Base-by-base conservation (phyloP, 331 rosid species). In the Arachis monticola region DNA sequence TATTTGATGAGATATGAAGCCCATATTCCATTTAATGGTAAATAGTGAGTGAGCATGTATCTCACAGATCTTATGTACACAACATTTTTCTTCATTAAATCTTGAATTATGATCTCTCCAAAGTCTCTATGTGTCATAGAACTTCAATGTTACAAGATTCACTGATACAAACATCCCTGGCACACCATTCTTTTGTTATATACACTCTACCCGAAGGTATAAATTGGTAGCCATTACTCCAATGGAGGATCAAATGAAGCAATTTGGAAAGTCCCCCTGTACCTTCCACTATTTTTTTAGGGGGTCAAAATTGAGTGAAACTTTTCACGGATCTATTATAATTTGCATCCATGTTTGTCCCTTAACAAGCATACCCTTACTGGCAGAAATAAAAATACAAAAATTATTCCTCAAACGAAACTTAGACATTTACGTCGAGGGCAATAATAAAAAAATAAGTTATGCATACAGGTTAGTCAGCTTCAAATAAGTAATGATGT, bases 111-210 rank as follows among this genome's bases (percentile, higher is more conserved):
- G 60, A 46, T 50, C 12, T 68, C 11, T 68, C 22, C 22, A 9
- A 10, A 84, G 90, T 46, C 87, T 73, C 38, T 73, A 38, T 46
- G 47, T 31, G 8, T 13, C 17, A 14, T 13, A 38, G 9, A 69
- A 53, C 10, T 46, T 35, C 10, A 48, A 6, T 10, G 45, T 48
- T 48, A 5, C 1, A 30, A 10, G 47, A 55, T 57, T 41, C 60
- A 22, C 53, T 3, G 32, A 41, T 38, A 61, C n/a, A 48, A 48
- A 40, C 41, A 11, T 35, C 41, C 11, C 64, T 44, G 9, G 6
- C 22, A 7, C 7, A 46, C 38, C 17, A 72, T 58, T 32, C 13
- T 45, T 12, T 53, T 9, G 65, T 52, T 38, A 56, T 40, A 51
- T 22, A 27, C 42, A 22, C 35, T 56, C 40, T 56, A 22, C 56